Evolutionary conservation across 2,329 filamentous ascomycete genomes (phyloP), one percentile per base, ranked within the genome.

Genomic region (Cytospora mali): DNA sequence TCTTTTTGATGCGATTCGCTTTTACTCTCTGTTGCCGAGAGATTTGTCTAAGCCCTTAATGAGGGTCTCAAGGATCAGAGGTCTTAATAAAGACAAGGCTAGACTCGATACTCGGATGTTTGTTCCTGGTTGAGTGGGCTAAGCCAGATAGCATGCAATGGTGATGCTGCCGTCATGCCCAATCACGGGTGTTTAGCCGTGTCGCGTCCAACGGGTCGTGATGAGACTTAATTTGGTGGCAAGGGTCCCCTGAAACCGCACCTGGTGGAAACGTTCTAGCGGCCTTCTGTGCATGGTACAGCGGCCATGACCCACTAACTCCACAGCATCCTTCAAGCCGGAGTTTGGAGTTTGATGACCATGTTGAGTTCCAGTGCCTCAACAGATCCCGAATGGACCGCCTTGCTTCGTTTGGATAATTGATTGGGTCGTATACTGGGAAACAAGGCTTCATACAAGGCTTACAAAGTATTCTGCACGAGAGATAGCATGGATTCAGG

Each of bases 241-340:
- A 54, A 54, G 51, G 58, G 58, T 49, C 28, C 58, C 58, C 13
- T 60, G 50, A 5, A 23, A 2, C 2, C 9, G 42, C 42, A 23
- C 42, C 42, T 13, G 7, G 42, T 46, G 39, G 58, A 46, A 54
- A 21, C 23, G 50, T 60, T 54, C 58, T 60, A 60, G 58, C 58
- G 58, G 21, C 50, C 21, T 46, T 46, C 42, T 4, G n/a, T 46
- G 42, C 42, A 46, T 46, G 42, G 42, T 46, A 21, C 42, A 46
- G 42, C 42, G 42, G 42, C n/a, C n/a, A 4, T 13, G 42, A 46
- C 42, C 39, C 42, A 46, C 42, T 46, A 42, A 23, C 9, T 23
- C 6, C n/a, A 46, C 42, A 10, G 23, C 42, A 46, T 23, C 42
- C 42, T 7, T n/a, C n/a, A n/a, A n/a, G n/a, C n/a, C n/a, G n/a